Evolutionary conservation across 176 grass and related monocot genomes (phyloP).

Genomic region (Areca catechu): DNA sequence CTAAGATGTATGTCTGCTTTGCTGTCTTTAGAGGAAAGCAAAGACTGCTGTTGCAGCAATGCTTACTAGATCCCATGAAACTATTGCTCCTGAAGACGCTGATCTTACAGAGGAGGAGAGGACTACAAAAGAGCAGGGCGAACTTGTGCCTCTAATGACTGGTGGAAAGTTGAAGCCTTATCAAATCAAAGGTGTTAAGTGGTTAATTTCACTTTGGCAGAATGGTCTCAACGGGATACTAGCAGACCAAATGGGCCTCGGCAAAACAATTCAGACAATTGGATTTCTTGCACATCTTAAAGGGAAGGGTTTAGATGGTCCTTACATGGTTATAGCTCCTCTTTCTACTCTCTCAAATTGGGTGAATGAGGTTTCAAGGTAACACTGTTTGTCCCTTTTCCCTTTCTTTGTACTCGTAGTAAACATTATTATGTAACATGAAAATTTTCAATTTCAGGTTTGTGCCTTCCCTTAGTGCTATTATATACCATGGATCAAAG

Average conservation of each 20-base stretch:
- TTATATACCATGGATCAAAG: constrained; percentile 85
- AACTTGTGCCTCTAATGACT: constrained; percentile 83
- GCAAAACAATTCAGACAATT: constrained; percentile 97
- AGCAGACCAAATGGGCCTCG: constrained; percentile 98
- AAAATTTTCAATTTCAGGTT: constrained; percentile 51
- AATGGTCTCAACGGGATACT: constrained; percentile 93
- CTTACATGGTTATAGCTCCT: constrained; percentile 86
- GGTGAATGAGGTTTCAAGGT: constrained; percentile 83
- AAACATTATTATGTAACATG: constrained; percentile 15
- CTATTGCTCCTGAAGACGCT: constrained; percentile 37
- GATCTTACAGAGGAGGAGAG: constrained; percentile 62
- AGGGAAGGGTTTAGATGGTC: constrained; percentile 83
- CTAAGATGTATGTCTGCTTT: background rate
- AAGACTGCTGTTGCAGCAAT: constrained; percentile 87
- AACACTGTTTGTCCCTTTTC: constrained; percentile 11
- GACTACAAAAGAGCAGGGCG: constrained; percentile 55
- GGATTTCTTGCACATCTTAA: constrained; percentile 94
- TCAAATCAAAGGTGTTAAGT: constrained; percentile 97
- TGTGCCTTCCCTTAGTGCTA: constrained; percentile 54
- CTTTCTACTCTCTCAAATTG: constrained; percentile 98
- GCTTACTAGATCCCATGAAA: constrained; percentile 66
- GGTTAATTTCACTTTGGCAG: constrained; percentile 96
- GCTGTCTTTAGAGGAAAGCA: constrained; percentile 58
- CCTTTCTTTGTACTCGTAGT: background rate
- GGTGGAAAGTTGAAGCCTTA: constrained; percentile 85